Base-by-base conservation (phyloP, 2,329 filamentous ascomycete genomes). In the Fusarium palustre region DNA sequence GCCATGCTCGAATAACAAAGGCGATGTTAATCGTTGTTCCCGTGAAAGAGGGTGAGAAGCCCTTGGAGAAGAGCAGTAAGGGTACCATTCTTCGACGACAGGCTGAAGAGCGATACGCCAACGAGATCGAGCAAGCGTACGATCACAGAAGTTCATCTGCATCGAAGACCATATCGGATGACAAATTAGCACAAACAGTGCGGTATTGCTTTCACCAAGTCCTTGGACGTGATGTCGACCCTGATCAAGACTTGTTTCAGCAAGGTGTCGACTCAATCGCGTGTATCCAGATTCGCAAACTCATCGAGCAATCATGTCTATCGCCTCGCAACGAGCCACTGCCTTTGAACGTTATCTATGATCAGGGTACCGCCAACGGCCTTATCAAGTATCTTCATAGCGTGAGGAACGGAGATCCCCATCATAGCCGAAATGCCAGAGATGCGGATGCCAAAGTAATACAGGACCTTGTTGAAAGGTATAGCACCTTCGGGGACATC, bases 241-340 rank as follows among this genome's bases (percentile, higher is more conserved):
- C 80, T 2, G 76, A 83, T 10, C 78, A 80, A 4, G 87, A 90
- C 69, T 75, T 91, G 2, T 90, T 87, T 66, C 80, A 81, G 0
- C 84, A 84, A 65, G 88, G 88, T 0, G 82, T 91, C 0, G 88
- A 91, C 72, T 91, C 89, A 0, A 83, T 87, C 3, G 82, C 84
- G 0, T 86, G 84, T 54, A 84, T 88, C 62, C 85, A 85, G 56
- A 82, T 90, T 22, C 77, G 85, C 18, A 78, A 75, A 43, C 45
- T 77, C 5, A 70, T 81, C 3, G 71, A 77, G 31, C 66, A 72
- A 1, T 48, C 24, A 0, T 76, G 76, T 24, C 53, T 80, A 0
- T 58, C 65, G 0, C 25, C 60, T 0, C 41, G 42, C 0, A 54
- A 59, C 2, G 34, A 20, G 1, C 28, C 48, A 0, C 72, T 90